Percentiles rank a stretch among this genome's conserved stretches.
Evolutionary conservation across 2,329 filamentous ascomycete genomes (phyloP).

Genomic region (Exophiala lecanii-corni): DNA sequence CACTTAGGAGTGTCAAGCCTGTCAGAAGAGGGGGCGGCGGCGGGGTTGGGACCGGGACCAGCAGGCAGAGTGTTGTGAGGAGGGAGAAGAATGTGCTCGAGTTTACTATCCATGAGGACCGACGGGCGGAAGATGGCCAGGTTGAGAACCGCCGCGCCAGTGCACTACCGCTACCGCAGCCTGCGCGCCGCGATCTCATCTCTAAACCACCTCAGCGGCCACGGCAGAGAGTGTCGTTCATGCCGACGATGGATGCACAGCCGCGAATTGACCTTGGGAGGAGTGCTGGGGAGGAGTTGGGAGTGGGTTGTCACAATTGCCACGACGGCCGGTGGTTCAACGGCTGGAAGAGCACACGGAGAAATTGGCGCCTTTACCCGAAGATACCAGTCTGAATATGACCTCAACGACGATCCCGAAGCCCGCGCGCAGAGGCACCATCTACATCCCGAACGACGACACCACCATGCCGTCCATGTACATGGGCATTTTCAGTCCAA

Average conservation of each 20-base stretch:
- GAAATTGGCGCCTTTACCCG: conserved; percentile 4
- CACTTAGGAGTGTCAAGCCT: conserved; percentile 23
- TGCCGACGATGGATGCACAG: too few relatives aligned
- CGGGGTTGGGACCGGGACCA: too few relatives aligned
- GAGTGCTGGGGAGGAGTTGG: too few relatives aligned
- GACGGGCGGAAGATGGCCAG: conserved; percentile 1
- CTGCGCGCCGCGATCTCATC: conserved; percentile 5
- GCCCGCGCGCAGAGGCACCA: conserved; percentile 34
- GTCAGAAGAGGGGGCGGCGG: too few relatives aligned
- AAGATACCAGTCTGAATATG: conserved; percentile 4
- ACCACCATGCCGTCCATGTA: conserved; percentile 39
- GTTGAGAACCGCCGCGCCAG: too few relatives aligned
- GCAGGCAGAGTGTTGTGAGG: conserved; percentile 30
- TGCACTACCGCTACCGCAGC: too few relatives aligned
- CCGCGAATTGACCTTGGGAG: too few relatives aligned
- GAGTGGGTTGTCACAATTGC: too few relatives aligned
- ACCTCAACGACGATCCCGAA: conserved; percentile 12
- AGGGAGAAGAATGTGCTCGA: conserved; percentile 25
- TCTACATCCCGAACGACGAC: conserved; percentile 41
- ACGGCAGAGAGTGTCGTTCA: conserved; percentile 33
- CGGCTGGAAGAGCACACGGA: background rate
- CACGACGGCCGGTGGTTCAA: conserved; percentile 6
- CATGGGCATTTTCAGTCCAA: conserved; percentile 41
- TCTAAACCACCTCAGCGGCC: conserved; percentile 39
- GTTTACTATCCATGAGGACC: conserved; percentile 40